Evolutionary conservation across 177 flowering plant genomes (phyloP).

Genomic region (Vitis hybrid): DNA sequence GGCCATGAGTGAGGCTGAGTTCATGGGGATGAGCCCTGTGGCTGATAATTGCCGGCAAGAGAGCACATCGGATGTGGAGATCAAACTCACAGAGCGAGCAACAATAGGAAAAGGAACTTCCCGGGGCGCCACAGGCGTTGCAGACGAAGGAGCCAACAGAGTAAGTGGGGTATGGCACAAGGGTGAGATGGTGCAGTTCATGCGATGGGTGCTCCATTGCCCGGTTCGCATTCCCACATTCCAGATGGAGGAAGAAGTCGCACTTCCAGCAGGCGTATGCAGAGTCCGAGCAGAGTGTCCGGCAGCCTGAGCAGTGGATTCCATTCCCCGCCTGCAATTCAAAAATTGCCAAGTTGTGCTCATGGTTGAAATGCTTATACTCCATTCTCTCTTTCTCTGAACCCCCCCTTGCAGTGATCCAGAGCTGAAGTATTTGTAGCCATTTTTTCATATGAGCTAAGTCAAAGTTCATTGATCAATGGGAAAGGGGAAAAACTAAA

Average conservation of each 20-base stretch:
- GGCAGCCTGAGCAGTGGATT: constrained; percentile 16
- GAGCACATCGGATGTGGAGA: constrained; percentile 19
- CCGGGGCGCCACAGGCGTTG: constrained; percentile 15
- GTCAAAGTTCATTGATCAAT: no score
- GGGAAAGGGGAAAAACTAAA: no score
- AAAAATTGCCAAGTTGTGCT: constrained; percentile 11
- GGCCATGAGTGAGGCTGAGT: not conserved
- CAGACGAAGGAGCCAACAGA: constrained; percentile 15
- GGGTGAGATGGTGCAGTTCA: constrained; percentile 12
- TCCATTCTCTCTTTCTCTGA: constrained; percentile 8
- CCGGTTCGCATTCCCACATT: constrained; percentile 19
- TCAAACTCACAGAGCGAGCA: constrained; percentile 21
- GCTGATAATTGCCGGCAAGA: constrained; percentile 11
- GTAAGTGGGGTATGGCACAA: constrained; percentile 17
- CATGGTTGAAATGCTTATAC: constrained; percentile 23
- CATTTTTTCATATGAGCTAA: no score
- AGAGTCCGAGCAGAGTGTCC: not conserved
- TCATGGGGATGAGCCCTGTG: constrained; percentile 18
- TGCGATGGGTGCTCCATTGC: constrained; percentile 17
- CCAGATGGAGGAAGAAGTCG: constrained; percentile 22
- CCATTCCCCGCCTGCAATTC: constrained; percentile 6
- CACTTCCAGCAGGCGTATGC: constrained; percentile 17
- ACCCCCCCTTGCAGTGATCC: no score
- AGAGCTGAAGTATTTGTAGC: no score
- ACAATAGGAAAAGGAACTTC: constrained; percentile 17